Conservation (phyloP, 768 basidiomycete species). For the Tricholoma terreum region DNA sequence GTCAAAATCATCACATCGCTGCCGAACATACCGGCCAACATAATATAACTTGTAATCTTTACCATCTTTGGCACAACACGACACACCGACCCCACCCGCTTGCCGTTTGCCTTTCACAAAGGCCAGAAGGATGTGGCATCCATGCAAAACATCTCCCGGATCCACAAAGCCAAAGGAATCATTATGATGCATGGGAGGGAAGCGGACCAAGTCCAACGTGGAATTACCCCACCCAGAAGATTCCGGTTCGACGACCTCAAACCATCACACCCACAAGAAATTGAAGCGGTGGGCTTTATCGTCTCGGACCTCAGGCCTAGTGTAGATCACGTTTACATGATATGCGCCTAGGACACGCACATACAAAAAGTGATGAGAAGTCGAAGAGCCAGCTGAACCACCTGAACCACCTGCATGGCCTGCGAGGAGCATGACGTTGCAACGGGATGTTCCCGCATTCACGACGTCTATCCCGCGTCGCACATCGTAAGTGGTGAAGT, state of each 20-base stretch:
- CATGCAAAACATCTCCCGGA: conserved; percentile 11
- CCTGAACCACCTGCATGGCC: not conserved
- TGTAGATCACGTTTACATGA: not conserved
- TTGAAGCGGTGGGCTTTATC: not conserved
- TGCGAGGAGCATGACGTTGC: not conserved
- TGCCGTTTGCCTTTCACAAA: not conserved
- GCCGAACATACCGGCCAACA: not conserved
- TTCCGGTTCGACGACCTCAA: not conserved
- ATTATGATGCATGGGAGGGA: not conserved
- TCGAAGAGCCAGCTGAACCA: not conserved
- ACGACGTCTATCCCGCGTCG: not conserved
- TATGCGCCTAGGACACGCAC: not conserved
- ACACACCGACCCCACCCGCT: not conserved
- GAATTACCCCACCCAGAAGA: not conserved
- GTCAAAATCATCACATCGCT: not conserved
- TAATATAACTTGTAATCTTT: not conserved
- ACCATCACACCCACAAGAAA: not conserved
- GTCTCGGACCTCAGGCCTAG: not conserved
- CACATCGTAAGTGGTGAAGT: conserved; percentile 24
- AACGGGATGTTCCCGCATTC: not conserved
- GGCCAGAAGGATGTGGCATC: conserved; percentile 9
- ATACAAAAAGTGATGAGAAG: not conserved
- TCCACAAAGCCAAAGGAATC: conserved; percentile 12
- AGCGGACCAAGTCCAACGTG: conserved; percentile 30
- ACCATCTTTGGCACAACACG: not conserved